These are phyloP conservation scores for Hypomyces perniciosus DNA, from an alignment of 2,329 filamentous ascomycete species.

Conservation along the genomic window DNA sequence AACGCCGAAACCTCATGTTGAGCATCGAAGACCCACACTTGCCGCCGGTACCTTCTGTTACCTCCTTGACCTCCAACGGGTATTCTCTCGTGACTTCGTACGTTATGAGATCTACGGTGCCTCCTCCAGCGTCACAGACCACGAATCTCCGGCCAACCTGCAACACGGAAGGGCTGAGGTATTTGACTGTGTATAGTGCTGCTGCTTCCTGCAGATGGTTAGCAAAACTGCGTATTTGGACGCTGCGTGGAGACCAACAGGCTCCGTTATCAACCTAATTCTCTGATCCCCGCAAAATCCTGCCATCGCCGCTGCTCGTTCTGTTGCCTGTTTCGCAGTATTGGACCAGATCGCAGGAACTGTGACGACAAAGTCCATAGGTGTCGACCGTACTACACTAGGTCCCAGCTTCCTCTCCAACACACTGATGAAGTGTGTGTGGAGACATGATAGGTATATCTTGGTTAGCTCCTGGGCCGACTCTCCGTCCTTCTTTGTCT, in stretches of 20 bases:
- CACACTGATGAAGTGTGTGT: constrained; percentile 41
- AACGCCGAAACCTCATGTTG: constrained; percentile 41
- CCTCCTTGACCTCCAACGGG: constrained; percentile 41
- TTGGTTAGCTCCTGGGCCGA: constrained; percentile 31
- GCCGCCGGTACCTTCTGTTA: constrained; percentile 42
- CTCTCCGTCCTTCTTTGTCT: constrained; percentile 26
- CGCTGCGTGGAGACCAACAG: constrained; percentile 24
- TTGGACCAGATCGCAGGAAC: constrained; percentile 56
- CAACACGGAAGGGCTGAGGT: constrained; percentile 35
- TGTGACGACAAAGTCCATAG: constrained; percentile 49
- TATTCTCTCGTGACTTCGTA: constrained; percentile 41
- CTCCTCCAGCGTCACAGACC: constrained; percentile 49
- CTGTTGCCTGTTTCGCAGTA: constrained; percentile 45
- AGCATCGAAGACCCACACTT: constrained; percentile 45
- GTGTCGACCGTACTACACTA: constrained; percentile 36
- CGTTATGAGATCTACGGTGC: constrained; percentile 49
- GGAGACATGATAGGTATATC: constrained; percentile 41
- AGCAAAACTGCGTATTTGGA: not conserved
- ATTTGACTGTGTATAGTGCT: constrained; percentile 42
- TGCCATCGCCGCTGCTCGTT: constrained; percentile 32
- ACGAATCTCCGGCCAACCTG: constrained; percentile 43
- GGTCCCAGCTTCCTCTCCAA: constrained; percentile 38
- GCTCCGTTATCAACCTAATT: constrained; percentile 45
- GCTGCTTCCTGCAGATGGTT: constrained; percentile 38
- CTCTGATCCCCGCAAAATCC: constrained; percentile 35